Conservation (phyloP, 768 basidiomycete species). For the Lanmaoa pseudosensibilis region DNA sequence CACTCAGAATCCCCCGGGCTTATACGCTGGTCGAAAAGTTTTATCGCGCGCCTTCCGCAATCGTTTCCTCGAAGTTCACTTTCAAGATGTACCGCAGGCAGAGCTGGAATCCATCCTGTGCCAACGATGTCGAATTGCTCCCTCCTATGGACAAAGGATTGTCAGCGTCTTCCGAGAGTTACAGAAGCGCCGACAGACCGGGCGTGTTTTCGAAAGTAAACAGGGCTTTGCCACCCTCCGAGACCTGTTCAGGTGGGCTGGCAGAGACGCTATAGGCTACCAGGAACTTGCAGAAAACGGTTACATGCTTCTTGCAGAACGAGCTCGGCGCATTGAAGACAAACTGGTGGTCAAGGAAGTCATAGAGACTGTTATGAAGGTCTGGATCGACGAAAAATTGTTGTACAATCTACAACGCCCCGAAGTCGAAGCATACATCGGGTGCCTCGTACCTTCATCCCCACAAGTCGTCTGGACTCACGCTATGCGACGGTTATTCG, state of each 20-base stretch:
- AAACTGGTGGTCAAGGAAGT: slow-evolving; percentile 88
- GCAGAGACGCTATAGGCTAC: slow-evolving; percentile 82
- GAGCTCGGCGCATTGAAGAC: slow-evolving; percentile 82
- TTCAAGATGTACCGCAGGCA: slow-evolving; percentile 91
- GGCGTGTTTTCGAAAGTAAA: slow-evolving; percentile 96
- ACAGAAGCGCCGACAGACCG: slow-evolving; percentile 85
- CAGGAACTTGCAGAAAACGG: slow-evolving; percentile 95
- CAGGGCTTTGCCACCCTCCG: slow-evolving; percentile 96
- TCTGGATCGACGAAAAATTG: slow-evolving; percentile 67
- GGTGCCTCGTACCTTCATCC: slow-evolving; percentile 48
- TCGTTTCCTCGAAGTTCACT: slow-evolving; percentile 96
- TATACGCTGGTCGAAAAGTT: slow-evolving; percentile 94
- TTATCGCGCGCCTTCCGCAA: slow-evolving; percentile 95
- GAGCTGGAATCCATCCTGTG: slow-evolving; percentile 95
- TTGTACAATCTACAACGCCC: slow-evolving; percentile 63
- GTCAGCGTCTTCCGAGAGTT: slow-evolving; percentile 91
- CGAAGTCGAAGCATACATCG: slow-evolving; percentile 51
- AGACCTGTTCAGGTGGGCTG: slow-evolving; percentile 97
- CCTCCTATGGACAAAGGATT: slow-evolving; percentile 88
- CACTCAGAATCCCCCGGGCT: slow-evolving; percentile 94
- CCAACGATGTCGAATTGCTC: slow-evolving; percentile 88
- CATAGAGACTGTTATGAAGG: slow-evolving; percentile 86
- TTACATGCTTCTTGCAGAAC: slow-evolving; percentile 95
- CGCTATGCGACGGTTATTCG: slow-evolving; percentile 89
- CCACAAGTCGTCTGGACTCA: slow-evolving; percentile 82